Evolutionary conservation across 31 red algal genomes (phyloP).

Genomic region (Asparagopsis taxiformis): DNA sequence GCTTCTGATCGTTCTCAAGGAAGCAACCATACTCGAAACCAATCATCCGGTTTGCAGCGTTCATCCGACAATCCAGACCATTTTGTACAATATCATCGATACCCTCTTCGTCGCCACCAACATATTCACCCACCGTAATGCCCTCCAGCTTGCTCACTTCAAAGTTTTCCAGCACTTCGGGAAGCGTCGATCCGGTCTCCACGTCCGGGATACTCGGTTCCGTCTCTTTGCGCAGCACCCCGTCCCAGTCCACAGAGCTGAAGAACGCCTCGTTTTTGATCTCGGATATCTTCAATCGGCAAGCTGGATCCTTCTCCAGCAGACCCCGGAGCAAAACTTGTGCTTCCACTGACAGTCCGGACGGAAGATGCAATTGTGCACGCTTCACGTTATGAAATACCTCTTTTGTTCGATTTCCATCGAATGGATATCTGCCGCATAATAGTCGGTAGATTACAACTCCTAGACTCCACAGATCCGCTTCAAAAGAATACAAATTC

Average conservation of each 20-base stretch:
- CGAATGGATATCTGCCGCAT: conserved; percentile 82
- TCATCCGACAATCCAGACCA: neutral
- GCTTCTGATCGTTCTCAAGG: neutral
- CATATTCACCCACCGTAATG: conserved; percentile 41
- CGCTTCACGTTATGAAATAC: conserved; percentile 77
- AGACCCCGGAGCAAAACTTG: conserved; percentile 61
- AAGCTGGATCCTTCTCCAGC: conserved; percentile 57
- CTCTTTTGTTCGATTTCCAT: conserved; percentile 58
- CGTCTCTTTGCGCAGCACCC: conserved; percentile 10
- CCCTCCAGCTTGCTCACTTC: conserved; percentile 59
- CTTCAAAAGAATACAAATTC: conserved; percentile 61
- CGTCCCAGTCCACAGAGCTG: conserved; percentile 42
- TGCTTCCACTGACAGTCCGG: conserved; percentile 48
- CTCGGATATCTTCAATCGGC: conserved; percentile 37
- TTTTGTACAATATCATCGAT: neutral
- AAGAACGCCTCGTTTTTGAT: conserved; percentile 49
- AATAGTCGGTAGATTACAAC: conserved; percentile 83
- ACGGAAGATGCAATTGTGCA: conserved; percentile 34
- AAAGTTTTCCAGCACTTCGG: conserved; percentile 53
- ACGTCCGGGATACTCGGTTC: conserved; percentile 29
- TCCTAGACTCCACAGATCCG: conserved; percentile 87
- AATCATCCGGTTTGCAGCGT: conserved; percentile 29
- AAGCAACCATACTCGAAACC: conserved; percentile 46
- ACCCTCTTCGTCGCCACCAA: conserved; percentile 19
- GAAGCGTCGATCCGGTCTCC: neutral